phyloP scores from a whole-genome alignment of 163 green algal genomes.

The Trebouxia gelatinosa region DNA sequence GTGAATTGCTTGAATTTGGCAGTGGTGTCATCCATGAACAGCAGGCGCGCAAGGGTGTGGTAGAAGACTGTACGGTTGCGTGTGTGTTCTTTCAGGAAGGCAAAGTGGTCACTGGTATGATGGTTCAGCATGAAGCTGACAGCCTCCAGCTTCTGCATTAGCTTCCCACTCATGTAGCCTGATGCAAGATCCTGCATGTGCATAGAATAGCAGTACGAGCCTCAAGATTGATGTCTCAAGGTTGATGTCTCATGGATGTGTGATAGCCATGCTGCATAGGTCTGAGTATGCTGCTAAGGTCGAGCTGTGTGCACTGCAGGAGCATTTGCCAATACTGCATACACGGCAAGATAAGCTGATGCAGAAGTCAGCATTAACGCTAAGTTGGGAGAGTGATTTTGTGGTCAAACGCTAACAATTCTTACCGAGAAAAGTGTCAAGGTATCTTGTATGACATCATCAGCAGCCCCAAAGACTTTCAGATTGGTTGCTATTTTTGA shows the following conservation, averaged over 20 bases:
- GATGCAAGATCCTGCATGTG: slow-evolving; percentile 77
- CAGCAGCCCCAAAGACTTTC: slow-evolving; percentile 78
- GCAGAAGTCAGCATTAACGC: no score
- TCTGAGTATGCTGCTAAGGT: no score
- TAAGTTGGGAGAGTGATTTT: no score
- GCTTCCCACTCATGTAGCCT: slow-evolving; percentile 97
- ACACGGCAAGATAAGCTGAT: no score
- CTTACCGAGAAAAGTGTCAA: slow-evolving; percentile 90
- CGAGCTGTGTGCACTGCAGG: no score
- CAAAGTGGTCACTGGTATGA: slow-evolving; percentile 86
- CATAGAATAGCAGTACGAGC: no score
- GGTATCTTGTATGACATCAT: slow-evolving; percentile 85
- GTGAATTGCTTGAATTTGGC: slow-evolving; percentile 94
- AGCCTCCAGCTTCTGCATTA: slow-evolving; percentile 94
- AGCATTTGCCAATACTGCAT: no score
- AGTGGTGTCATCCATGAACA: slow-evolving; percentile 96
- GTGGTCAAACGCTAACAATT: no score
- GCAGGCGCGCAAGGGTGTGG: slow-evolving; percentile 85
- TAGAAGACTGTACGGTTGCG: slow-evolving; percentile 91
- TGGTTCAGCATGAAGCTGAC: slow-evolving; percentile 82
- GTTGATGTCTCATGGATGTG: no score
- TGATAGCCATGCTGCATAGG: no score
- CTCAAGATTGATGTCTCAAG: no score
- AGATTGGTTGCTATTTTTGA: slow-evolving; percentile 89
- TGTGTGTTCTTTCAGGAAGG: slow-evolving; percentile 87